phyloP scores from a whole-genome alignment of 441 rosid genomes.

The Eruca vesicaria region DNA sequence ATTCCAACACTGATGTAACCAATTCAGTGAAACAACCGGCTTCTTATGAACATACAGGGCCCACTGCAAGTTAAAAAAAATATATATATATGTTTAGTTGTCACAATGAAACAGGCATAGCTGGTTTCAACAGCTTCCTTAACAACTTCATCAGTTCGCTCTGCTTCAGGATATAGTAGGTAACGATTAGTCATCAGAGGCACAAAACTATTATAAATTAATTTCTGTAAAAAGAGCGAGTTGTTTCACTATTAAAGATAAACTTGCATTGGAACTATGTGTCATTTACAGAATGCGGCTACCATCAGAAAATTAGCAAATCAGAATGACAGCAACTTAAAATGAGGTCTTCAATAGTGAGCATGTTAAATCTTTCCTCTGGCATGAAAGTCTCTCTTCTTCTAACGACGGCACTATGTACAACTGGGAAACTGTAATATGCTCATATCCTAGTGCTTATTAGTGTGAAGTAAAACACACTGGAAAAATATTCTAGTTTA shows the following conservation, averaged over 20 bases:
- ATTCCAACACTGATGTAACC: constrained; percentile 88
- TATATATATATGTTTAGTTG: constrained; percentile 15
- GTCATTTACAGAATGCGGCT: constrained; percentile 4
- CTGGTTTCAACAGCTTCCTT: constrained; percentile 20
- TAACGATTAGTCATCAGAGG: constrained; percentile 1
- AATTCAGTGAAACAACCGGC: constrained; percentile 77
- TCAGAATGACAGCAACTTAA: too few relatives aligned
- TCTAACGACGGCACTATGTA: not conserved
- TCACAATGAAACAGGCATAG: not conserved
- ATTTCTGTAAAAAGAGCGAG: not conserved
- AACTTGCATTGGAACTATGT: constrained; percentile 4
- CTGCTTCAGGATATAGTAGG: constrained; percentile 4
- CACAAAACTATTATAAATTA: not conserved
- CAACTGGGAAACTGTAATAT: not conserved
- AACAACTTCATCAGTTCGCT: constrained; percentile 12
- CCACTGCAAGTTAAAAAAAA: constrained; percentile 64
- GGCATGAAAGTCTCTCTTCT: not conserved
- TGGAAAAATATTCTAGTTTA: not conserved
- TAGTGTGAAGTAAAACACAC: not conserved
- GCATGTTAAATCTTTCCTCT: constrained; percentile 5
- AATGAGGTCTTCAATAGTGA: constrained; percentile 10
- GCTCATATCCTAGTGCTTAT: not conserved
- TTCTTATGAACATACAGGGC: constrained; percentile 80
- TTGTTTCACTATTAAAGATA: constrained; percentile 3
- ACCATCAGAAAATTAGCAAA: constrained; percentile 2